A percentile compares a stretch with the other conserved stretches of the same genome.
Evolutionary conservation across 73 alveolate genomes (phyloP).

Genomic region (Uronychia binucleata): DNA sequence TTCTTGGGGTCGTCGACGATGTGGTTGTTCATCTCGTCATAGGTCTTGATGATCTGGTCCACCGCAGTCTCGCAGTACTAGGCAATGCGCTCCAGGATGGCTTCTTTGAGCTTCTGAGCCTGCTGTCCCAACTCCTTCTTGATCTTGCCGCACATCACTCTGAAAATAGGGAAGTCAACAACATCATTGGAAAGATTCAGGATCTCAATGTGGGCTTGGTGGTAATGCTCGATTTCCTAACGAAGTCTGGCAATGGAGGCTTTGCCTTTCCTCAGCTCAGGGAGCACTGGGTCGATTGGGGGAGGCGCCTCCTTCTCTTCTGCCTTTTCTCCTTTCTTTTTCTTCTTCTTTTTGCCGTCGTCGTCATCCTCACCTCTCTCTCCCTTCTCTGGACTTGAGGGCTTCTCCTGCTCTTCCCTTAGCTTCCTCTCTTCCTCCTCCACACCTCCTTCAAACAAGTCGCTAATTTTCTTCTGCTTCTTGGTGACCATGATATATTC

Average conservation of each 20-base stretch:
- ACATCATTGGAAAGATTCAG: constrained; percentile 50
- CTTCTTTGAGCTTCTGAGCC: constrained; percentile 59
- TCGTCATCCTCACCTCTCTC: too few relatives aligned
- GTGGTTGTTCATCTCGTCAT: constrained; percentile 40
- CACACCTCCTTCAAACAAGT: constrained; percentile 40
- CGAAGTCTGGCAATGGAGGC: constrained; percentile 39
- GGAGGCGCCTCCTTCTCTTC: too few relatives aligned
- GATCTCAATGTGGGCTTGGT: constrained; percentile 39
- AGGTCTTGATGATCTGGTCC: constrained; percentile 38
- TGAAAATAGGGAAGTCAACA: constrained; percentile 65
- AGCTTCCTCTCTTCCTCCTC: too few relatives aligned
- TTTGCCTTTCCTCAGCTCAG: constrained; percentile 27
- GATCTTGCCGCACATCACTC: constrained; percentile 55
- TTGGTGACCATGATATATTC: constrained; percentile 63
- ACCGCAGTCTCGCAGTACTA: constrained; percentile 60
- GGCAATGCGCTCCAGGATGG: constrained; percentile 49
- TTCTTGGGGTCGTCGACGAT: constrained; percentile 60
- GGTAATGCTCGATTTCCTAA: constrained; percentile 33
- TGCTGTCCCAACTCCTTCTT: constrained; percentile 55
- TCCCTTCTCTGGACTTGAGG: too few relatives aligned
- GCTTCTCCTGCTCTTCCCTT: too few relatives aligned
- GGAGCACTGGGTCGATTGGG: background rate
- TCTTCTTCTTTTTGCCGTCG: too few relatives aligned
- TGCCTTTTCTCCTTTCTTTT: too few relatives aligned
- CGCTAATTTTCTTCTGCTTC: constrained; percentile 31